phyloP scores from a whole-genome alignment of 2,329 filamentous ascomycete genomes.

The Pseudopyrenochaeta lycopersici region DNA sequence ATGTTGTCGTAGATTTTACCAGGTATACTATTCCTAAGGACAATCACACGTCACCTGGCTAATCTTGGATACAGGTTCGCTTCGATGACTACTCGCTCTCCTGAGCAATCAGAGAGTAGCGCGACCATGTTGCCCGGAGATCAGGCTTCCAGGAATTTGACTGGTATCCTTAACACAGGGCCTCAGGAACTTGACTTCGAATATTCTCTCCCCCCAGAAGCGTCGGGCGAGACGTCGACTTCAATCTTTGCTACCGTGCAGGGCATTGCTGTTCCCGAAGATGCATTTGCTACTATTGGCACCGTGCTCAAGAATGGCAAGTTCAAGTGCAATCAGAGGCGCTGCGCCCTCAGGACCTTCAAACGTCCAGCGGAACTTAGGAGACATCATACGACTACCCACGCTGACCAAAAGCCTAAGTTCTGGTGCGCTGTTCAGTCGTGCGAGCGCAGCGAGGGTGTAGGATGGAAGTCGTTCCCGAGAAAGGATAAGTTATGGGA shows the following conservation, averaged over 20 bases:
- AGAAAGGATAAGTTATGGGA: slow-evolving; percentile 1
- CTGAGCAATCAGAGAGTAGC: neutral
- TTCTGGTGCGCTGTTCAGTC: slow-evolving; percentile 5
- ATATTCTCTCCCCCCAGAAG: neutral
- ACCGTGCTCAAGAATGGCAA: slow-evolving; percentile 1
- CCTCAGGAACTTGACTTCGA: neutral
- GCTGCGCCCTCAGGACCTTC: neutral
- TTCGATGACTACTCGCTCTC: neutral
- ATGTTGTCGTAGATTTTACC: neutral
- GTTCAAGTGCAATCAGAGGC: neutral
- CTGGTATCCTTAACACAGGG: neutral
- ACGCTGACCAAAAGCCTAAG: slow-evolving; percentile 1
- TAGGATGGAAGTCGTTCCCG: neutral
- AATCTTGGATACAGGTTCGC: neutral
- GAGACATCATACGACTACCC: neutral
- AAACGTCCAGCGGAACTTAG: slow-evolving; percentile 1
- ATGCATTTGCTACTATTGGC: too few relatives aligned
- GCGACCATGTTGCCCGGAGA: neutral
- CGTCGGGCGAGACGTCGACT: neutral
- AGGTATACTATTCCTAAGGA: neutral
- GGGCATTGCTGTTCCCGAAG: too few relatives aligned
- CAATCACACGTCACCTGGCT: neutral
- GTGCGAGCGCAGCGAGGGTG: neutral
- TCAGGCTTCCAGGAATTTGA: neutral
- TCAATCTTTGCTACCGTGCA: neutral